These are phyloP conservation scores for Crotalaria pallida DNA, from an alignment of 306 rosid genomes.

Conservation along the genomic window DNA sequence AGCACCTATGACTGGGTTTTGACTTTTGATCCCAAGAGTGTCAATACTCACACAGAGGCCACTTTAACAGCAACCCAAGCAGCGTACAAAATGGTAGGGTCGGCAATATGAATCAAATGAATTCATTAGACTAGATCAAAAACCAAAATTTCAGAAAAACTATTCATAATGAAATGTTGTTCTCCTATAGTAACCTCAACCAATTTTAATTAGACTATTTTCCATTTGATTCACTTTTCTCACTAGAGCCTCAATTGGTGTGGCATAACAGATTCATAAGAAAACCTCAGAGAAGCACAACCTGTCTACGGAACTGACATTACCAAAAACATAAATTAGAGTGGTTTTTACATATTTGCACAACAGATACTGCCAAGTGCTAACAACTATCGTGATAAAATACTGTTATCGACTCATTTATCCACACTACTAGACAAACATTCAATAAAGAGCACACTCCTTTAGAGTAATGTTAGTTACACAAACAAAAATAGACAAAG, in stretches of 20 bases:
- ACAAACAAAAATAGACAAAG: not conserved
- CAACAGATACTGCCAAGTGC: not conserved
- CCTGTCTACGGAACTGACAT: not conserved
- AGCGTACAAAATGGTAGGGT: not conserved
- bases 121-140: not conserved
- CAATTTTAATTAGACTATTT: not conserved
- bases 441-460: not conserved
- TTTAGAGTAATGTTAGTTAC: not conserved
- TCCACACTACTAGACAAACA: not conserved
- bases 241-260: not conserved
- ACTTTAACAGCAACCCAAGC: not conserved
- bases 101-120: not conserved
- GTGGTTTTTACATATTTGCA: not conserved
- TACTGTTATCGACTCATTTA: not conserved
- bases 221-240: not conserved
- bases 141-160: not conserved
- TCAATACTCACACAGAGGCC: not conserved
- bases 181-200: not conserved
- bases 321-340: not conserved
- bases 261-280: not conserved
- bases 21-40: not conserved
- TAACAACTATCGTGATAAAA: not conserved
- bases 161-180: not conserved
- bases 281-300: conserved; percentile 4
- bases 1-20: not conserved